Evolutionary conservation across 768 basidiomycete genomes (phyloP).

Genomic region (Fibroporia radiculosa): DNA sequence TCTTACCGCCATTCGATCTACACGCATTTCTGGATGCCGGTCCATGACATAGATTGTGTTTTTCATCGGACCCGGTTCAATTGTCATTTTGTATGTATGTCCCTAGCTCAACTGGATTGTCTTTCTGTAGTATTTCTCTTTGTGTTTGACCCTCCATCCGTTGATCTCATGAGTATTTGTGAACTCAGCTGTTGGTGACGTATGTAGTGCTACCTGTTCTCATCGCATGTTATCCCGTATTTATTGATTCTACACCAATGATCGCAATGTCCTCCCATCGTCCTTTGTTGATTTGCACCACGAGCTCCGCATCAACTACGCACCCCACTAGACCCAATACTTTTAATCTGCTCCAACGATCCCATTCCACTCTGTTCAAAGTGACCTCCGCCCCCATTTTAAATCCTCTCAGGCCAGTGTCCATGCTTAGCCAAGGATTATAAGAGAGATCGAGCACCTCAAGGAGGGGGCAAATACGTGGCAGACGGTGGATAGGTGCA

Average conservation of each 20-base stretch:
- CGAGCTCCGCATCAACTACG: slow-evolving; percentile 33
- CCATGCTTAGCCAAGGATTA: slow-evolving; percentile 39
- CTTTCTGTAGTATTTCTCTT: too few relatives aligned
- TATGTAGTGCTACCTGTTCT: too few relatives aligned
- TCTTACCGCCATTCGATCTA: slow-evolving; percentile 49
- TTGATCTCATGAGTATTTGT: too few relatives aligned
- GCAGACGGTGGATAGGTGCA: slow-evolving; percentile 49
- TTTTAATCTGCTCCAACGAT: slow-evolving; percentile 42
- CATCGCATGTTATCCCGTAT: too few relatives aligned
- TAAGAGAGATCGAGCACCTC: slow-evolving; percentile 61
- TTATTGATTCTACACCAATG: slow-evolving; percentile 20
- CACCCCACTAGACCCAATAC: slow-evolving; percentile 53
- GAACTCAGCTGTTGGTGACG: too few relatives aligned
- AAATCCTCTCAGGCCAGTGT: too few relatives aligned
- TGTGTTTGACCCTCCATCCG: too few relatives aligned
- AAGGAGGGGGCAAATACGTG: slow-evolving; percentile 53
- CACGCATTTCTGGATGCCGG: slow-evolving; percentile 8
- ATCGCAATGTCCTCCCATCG: slow-evolving; percentile 61
- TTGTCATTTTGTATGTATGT: too few relatives aligned
- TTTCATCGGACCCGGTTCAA: too few relatives aligned
- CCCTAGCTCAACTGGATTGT: too few relatives aligned
- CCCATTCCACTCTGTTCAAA: slow-evolving; percentile 51
- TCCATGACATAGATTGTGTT: background rate
- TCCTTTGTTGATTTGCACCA: slow-evolving; percentile 43
- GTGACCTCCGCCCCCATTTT: slow-evolving; percentile 23